These are phyloP conservation scores for Kluyveromyces aestuarii DNA, from an alignment of 805 yeast species.

Conservation along the genomic window DNA sequence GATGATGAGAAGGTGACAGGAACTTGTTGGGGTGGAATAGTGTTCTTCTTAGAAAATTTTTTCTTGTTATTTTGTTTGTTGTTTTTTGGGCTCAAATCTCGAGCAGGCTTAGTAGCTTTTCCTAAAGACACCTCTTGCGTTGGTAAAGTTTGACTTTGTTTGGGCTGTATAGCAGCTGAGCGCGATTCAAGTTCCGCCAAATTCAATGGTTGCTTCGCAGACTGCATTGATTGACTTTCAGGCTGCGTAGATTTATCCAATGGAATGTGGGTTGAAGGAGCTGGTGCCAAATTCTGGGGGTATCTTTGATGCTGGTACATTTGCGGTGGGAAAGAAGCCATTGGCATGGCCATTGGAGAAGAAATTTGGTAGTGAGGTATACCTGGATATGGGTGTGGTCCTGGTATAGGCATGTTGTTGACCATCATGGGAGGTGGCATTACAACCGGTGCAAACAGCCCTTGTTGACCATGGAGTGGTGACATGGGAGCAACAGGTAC, in stretches of 20 bases:
- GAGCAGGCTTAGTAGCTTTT: background rate
- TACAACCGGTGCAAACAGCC: slow-evolving; percentile 4
- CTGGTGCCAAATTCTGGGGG: background rate
- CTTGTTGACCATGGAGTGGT: slow-evolving; percentile 7
- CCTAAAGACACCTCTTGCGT: background rate
- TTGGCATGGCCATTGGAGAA: slow-evolving; percentile 7
- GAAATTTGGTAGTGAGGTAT: background rate
- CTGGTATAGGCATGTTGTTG: background rate
- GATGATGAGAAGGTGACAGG: slow-evolving; percentile 1
- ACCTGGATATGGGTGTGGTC: background rate
- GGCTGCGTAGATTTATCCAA: background rate
- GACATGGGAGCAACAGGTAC: background rate
- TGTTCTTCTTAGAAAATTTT: background rate
- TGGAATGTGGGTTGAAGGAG: background rate
- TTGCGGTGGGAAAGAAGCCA: slow-evolving; percentile 1
- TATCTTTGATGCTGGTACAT: background rate
- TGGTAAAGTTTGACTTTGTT: background rate
- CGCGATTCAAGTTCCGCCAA: background rate
- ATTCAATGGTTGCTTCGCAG: background rate
- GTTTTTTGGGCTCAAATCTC: background rate
- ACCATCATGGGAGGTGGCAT: slow-evolving; percentile 1
- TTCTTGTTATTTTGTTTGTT: background rate
- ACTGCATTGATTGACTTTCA: background rate
- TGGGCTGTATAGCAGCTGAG: background rate
- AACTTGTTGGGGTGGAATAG: slow-evolving; percentile 1